phyloP scores from a whole-genome alignment of 179 eudicot genomes.

The Nepenthes alata region DNA sequence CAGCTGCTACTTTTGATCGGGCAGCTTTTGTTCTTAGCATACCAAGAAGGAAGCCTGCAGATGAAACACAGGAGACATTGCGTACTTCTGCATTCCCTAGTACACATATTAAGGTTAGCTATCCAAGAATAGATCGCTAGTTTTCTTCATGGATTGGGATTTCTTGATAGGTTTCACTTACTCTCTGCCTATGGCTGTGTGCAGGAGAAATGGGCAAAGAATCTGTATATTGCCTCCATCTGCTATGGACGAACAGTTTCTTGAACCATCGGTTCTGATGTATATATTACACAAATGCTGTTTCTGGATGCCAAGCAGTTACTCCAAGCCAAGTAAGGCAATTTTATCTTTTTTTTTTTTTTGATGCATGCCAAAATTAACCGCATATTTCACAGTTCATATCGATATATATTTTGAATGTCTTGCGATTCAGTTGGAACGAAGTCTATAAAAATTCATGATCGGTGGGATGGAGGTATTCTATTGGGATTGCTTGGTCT shows the following conservation, averaged over 20 bases:
- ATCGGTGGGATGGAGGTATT: conserved; percentile 27
- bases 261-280: conserved; percentile 26
- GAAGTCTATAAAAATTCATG: conserved; percentile 29
- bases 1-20: conserved; percentile 83
- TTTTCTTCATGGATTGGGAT: background rate
- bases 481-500: conserved; percentile 30
- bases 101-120: conserved; percentile 75
- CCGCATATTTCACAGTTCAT: conserved; percentile 5
- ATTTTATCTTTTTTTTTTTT: background rate
- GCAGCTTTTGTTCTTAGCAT: conserved; percentile 74
- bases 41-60: conserved; percentile 61
- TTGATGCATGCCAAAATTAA: background rate
- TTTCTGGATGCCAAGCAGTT: background rate
- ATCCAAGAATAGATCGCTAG: background rate
- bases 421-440: conserved; percentile 10
- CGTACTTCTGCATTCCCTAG: conserved; percentile 88
- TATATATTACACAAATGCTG: conserved; percentile 1
- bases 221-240: conserved; percentile 70
- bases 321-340: background rate
- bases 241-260: conserved; percentile 87
- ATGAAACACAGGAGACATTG: conserved; percentile 95
- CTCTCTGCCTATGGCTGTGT: conserved; percentile 2
- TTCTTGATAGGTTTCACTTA: background rate
- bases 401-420: conserved; percentile 18
- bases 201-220: conserved; percentile 94